Percentiles rank a stretch among this genome's conserved stretches.
Evolutionary conservation across 164 flowering plant species (phyloP).

Genomic region (Akebia trifoliata): DNA sequence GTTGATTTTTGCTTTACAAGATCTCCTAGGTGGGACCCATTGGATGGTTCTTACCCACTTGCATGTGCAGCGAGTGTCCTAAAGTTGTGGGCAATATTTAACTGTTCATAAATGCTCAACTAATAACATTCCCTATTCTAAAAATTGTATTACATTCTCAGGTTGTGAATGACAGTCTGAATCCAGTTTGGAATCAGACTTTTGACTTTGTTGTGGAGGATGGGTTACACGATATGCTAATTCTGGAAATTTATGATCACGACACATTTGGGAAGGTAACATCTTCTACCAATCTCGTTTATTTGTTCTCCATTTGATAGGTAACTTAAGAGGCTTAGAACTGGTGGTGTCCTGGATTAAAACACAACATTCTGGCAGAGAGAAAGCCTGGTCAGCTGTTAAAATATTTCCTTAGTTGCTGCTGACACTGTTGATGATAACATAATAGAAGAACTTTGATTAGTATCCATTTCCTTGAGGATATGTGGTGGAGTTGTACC

Average conservation of each 20-base stretch:
- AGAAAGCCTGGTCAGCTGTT: no score
- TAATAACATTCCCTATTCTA: neutral
- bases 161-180: conserved; percentile 84
- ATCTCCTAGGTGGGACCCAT: no score
- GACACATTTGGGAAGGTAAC: conserved; percentile 98
- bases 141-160: conserved; percentile 24
- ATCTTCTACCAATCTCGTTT: neutral
- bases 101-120: neutral
- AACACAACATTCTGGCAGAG: no score
- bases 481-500: no score
- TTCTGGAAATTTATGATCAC: conserved; percentile 84
- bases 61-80: neutral
- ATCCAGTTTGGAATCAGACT: conserved; percentile 98
- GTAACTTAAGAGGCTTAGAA: no score
- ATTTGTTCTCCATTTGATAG: neutral
- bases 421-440: no score
- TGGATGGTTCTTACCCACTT: no score
- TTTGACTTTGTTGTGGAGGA: conserved; percentile 99
- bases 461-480: no score
- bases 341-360: no score
- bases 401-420: no score
- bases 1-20: no score
- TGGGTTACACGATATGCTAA: conserved; percentile 92
- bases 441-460: no score
- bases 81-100: neutral